Evolutionary conservation across 1,139 yeast genomes (phyloP).

Genomic region (Saccharomycopsis hybrid): DNA sequence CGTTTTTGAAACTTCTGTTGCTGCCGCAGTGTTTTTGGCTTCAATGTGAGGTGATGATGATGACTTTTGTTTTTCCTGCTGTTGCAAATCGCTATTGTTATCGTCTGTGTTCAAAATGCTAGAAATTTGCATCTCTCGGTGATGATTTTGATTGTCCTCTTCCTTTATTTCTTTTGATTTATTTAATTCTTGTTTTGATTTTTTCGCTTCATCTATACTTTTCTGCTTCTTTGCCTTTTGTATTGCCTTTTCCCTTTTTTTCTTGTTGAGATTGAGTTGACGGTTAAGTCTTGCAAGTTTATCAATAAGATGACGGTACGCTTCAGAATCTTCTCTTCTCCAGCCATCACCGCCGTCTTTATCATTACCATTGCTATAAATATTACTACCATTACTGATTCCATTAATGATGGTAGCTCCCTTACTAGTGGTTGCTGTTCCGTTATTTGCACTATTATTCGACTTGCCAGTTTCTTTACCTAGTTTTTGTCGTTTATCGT

Average conservation of each 20-base stretch:
- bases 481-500: too few relatives aligned
- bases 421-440: too few relatives aligned
- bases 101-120: not conserved
- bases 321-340: too few relatives aligned
- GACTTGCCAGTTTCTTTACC: too few relatives aligned
- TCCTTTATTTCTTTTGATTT: not conserved
- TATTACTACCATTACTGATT: too few relatives aligned
- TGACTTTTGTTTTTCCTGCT: too few relatives aligned
- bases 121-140: not conserved
- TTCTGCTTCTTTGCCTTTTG: not conserved
- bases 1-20: not conserved
- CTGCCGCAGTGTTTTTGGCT: not conserved
- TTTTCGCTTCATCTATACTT: too few relatives aligned
- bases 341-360: too few relatives aligned
- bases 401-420: too few relatives aligned
- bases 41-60: not conserved
- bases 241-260: not conserved
- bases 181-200: not conserved
- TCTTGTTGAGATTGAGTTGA: not conserved
- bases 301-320: not conserved
- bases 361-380: too few relatives aligned
- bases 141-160: not conserved
- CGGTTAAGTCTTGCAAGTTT: not conserved
- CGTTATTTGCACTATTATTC: too few relatives aligned
- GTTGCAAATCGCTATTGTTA: not conserved